These are phyloP conservation scores for Hemileccinum impolitum DNA, from an alignment of 768 basidiomycete species.

Conservation along the genomic window DNA sequence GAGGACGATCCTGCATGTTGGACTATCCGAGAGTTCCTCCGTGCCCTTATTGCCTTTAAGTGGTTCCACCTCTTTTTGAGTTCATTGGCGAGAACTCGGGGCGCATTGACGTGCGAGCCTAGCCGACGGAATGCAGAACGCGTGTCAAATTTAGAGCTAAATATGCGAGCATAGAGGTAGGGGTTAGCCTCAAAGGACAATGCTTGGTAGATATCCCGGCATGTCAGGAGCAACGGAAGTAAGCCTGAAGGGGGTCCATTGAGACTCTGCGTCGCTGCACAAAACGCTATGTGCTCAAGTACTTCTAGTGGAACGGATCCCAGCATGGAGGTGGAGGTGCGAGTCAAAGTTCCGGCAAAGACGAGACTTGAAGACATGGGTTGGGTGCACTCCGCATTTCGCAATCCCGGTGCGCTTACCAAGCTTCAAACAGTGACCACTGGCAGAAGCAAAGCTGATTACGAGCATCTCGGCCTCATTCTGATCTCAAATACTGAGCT, in stretches of 20 bases:
- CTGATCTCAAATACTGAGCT: not conserved
- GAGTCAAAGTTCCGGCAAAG: conserved; percentile 10
- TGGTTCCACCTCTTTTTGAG: conserved; percentile 56
- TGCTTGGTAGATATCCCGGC: conserved; percentile 44
- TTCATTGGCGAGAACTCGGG: conserved; percentile 55
- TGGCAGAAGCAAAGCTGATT: too few relatives aligned
- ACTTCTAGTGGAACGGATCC: conserved; percentile 68
- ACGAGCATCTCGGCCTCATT: not conserved
- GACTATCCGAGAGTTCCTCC: conserved; percentile 22
- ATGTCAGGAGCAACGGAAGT: conserved; percentile 51
- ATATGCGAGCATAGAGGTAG: conserved; percentile 73
- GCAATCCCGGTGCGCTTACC: not conserved
- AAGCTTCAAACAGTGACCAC: not conserved
- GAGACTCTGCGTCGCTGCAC: conserved; percentile 47
- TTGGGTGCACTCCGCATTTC: not conserved
- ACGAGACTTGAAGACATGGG: not conserved
- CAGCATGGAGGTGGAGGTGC: conserved; percentile 27
- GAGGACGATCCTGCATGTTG: conserved; percentile 10
- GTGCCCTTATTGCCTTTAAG: conserved; percentile 54
- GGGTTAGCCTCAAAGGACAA: conserved; percentile 55
- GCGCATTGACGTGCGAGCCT: conserved; percentile 37
- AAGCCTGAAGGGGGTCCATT: conserved; percentile 63
- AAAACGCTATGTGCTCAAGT: conserved; percentile 74
- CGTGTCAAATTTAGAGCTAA: conserved; percentile 63
- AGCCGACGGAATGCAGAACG: conserved; percentile 48